Evolutionary conservation across 169 alveolate genomes (phyloP).

Genomic region (Plasmodium inui): DNA sequence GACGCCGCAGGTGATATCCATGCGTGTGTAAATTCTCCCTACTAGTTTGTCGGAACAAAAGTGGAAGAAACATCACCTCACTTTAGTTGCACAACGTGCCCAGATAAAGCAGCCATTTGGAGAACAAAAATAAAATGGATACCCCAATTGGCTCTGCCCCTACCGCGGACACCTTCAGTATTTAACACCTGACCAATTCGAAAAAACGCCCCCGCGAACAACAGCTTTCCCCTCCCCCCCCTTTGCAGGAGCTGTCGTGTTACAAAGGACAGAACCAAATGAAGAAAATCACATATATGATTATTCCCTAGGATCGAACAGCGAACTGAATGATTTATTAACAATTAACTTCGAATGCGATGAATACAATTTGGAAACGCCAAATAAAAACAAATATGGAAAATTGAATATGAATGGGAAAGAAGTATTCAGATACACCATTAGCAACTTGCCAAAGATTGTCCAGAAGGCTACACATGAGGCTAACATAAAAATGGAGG

Average conservation of each 20-base stretch:
- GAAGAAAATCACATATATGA: conserved; percentile 69
- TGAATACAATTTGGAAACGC: conserved; percentile 46
- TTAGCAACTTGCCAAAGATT: conserved; percentile 76
- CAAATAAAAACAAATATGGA: conserved; percentile 45
- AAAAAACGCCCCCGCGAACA: too few relatives aligned
- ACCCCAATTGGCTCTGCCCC: neutral
- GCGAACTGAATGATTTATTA: conserved; percentile 63
- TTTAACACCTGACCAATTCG: neutral
- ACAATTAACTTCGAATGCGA: conserved; percentile 24
- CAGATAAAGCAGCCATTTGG: neutral
- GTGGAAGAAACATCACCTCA: neutral
- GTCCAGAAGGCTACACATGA: conserved; percentile 61
- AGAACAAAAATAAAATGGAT: neutral
- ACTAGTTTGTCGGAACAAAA: neutral
- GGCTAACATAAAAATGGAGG: conserved; percentile 66
- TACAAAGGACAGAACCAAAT: conserved; percentile 52
- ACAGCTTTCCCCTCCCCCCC: too few relatives aligned
- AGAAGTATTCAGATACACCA: conserved; percentile 82
- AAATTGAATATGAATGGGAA: conserved; percentile 81
- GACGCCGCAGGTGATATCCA: conserved; percentile 81
- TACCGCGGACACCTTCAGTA: neutral
- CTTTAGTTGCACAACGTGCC: neutral
- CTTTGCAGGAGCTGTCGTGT: conserved; percentile 37
- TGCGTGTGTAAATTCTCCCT: neutral
- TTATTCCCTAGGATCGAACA: conserved; percentile 47